These are phyloP conservation scores for Talaromyces wortmannii DNA, from an alignment of 495 filamentous ascomycete genomes.

Conservation along the genomic window DNA sequence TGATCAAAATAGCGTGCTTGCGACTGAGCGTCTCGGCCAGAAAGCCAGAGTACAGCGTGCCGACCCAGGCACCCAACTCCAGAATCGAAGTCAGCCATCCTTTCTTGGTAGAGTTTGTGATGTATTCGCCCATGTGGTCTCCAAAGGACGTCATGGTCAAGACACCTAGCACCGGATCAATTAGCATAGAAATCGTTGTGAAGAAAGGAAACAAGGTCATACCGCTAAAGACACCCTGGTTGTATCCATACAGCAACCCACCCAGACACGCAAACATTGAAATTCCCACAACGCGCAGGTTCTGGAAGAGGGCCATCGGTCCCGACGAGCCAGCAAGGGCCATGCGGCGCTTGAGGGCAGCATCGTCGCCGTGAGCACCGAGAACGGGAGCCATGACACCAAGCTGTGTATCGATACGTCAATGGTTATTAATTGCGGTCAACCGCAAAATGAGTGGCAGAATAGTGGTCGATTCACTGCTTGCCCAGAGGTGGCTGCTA, in stretches of 20 bases:
- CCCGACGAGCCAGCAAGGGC: conserved; percentile 58
- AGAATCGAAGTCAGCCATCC: conserved; percentile 72
- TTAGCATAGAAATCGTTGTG: too few species aligned
- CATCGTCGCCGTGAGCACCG: conserved; percentile 34
- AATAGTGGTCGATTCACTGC: too few species aligned
- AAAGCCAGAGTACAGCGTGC: conserved; percentile 63
- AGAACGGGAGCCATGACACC: too few species aligned
- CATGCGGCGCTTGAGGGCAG: conserved; percentile 57
- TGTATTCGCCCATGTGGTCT: conserved; percentile 54
- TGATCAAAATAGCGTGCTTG: conserved; percentile 66
- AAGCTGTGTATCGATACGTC: too few species aligned
- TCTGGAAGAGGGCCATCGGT: conserved; percentile 57
- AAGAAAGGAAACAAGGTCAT: too few species aligned
- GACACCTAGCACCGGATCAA: conserved; percentile 3
- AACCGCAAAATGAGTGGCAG: too few species aligned
- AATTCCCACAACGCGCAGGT: conserved; percentile 64
- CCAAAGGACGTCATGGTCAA: conserved; percentile 11
- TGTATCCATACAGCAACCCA: conserved; percentile 54
- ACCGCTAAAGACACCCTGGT: conserved; percentile 72
- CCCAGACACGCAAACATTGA: conserved; percentile 72
- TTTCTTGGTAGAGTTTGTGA: conserved; percentile 51
- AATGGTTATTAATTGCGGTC: too few species aligned
- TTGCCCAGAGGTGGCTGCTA: too few species aligned
- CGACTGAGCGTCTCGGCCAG: conserved; percentile 62
- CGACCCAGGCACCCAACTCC: conserved; percentile 73